Conservation (phyloP, 1,284 basidiomycete species). For the Polyporus tsugae region DNA sequence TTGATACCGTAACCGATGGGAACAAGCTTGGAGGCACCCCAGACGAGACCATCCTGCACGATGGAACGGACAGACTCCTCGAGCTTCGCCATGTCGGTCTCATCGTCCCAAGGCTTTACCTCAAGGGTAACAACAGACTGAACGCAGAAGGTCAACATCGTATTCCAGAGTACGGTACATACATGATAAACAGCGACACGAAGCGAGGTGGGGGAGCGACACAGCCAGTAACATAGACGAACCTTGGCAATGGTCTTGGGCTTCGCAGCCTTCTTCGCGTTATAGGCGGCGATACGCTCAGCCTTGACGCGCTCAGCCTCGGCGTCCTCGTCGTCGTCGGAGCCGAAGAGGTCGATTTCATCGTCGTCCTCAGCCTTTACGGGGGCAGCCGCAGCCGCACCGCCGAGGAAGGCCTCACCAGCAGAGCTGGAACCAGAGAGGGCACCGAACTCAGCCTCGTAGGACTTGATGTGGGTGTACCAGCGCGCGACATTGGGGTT, state of each 20-base stretch:
- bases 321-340: constrained; percentile 91
- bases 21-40: constrained; percentile 93
- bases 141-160: constrained; percentile 31
- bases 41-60: constrained; percentile 92
- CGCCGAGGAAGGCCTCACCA: constrained; percentile 75
- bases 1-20: constrained; percentile 94
- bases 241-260: constrained; percentile 92
- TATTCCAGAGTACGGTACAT: constrained; percentile 25
- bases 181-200: constrained; percentile 26
- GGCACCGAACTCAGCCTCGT: constrained; percentile 77
- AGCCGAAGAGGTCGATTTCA: constrained; percentile 92
- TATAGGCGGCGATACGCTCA: constrained; percentile 94
- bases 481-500: constrained; percentile 90
- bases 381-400: constrained; percentile 49
- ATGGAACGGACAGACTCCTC: constrained; percentile 89
- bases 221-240: constrained; percentile 35
- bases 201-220: not conserved
- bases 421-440: constrained; percentile 89
- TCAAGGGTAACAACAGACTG: constrained; percentile 96
- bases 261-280: constrained; percentile 93
- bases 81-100: constrained; percentile 94
- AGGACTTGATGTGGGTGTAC: constrained; percentile 95
- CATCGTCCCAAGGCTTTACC: constrained; percentile 99
- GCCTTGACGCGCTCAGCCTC: constrained; percentile 96
- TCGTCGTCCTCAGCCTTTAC: constrained; percentile 90